These are phyloP conservation scores for Albugo laibachii DNA, from an alignment of 352 stramenopile genomes.

Conservation along the genomic window DNA sequence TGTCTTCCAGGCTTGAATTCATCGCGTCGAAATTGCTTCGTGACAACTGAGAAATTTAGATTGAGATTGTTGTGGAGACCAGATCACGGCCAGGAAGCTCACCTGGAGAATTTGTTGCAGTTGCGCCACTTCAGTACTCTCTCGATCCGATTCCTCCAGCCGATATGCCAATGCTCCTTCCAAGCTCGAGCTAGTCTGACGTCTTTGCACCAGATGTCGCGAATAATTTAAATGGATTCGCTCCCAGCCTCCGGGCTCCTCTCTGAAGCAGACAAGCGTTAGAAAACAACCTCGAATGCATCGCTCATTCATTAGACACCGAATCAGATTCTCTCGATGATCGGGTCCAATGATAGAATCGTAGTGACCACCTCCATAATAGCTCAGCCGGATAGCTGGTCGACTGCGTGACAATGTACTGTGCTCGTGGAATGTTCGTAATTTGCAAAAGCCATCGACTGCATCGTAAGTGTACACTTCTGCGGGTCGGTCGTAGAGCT, in stretches of 20 bases:
- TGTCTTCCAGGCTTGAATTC: constrained; percentile 55
- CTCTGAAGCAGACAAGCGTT: constrained; percentile 1
- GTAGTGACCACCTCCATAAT: constrained; percentile 85
- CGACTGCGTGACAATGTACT: constrained; percentile 26
- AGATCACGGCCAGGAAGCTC: neutral
- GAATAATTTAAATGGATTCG: constrained; percentile 44
- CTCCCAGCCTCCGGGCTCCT: constrained; percentile 44
- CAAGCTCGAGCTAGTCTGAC: constrained; percentile 10
- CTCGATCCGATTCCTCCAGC: constrained; percentile 15
- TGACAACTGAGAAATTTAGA: constrained; percentile 19
- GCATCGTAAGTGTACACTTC: constrained; percentile 82
- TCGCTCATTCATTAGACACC: neutral
- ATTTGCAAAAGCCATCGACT: constrained; percentile 36
- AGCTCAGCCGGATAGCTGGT: constrained; percentile 69
- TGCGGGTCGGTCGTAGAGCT: constrained; percentile 83
- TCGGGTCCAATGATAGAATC: constrained; percentile 58
- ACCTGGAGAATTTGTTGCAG: constrained; percentile 53
- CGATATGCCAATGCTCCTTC: constrained; percentile 13
- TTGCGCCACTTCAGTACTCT: constrained; percentile 44
- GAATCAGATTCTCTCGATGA: constrained; percentile 35
- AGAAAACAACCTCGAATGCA: neutral
- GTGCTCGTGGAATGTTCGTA: constrained; percentile 81
- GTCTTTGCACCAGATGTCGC: constrained; percentile 40
- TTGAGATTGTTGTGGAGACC: neutral
- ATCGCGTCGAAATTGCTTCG: constrained; percentile 58